Base-by-base conservation (phyloP, 306 rosid species). In the Adenanthera pavonina region DNA sequence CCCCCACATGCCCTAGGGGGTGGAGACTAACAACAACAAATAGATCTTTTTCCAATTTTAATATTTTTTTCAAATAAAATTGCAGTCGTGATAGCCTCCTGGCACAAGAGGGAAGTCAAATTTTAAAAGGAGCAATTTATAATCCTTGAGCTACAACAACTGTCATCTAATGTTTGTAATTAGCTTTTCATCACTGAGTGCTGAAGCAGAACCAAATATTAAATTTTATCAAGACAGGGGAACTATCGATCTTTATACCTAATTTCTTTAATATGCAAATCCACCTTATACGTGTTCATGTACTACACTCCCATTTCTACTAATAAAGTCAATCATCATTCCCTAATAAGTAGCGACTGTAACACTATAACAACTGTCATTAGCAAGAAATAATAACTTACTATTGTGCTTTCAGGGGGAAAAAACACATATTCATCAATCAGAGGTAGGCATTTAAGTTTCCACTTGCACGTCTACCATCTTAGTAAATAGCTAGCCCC, bases 71-170 rank as follows among this genome's bases (percentile, higher is more conserved):
- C 30, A 25, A 25, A 25, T 25, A 25, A 25, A 25, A 25, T 25
- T 25, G 30, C 30, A 25, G 30, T 25, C 30, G 30, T 25, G 30
- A 25, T 25, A 25, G 30, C 30, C 30, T 68, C 97, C 97, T 93
- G 91, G 77, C 62, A 74, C 73, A 85, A 83, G 38, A 75, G 35
- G 65, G 77, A 83, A 51, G 79, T 80, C 71, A 80, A 75, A 81
- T 49, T 56, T 53, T 35, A 54, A 61, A 81, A 81, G 54, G 80
- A 52, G 53, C 46, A 68, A 36, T 64, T 48, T 61, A 12, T 49
- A 49, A 71, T 68, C 80, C 59, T 46, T 47, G 41, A 73, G 54
- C 34, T 54, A 68, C 33, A 41, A 74, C 20, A 48, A 17, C 56
- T 65, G 57, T 76, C 57, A 66, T 54, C 60, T 35, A 20, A 72